A percentile compares a stretch with the other conserved stretches of the same genome.
Evolutionary conservation across 305 asterid genomes (phyloP).

Genomic region (Fraxinus albicans): DNA sequence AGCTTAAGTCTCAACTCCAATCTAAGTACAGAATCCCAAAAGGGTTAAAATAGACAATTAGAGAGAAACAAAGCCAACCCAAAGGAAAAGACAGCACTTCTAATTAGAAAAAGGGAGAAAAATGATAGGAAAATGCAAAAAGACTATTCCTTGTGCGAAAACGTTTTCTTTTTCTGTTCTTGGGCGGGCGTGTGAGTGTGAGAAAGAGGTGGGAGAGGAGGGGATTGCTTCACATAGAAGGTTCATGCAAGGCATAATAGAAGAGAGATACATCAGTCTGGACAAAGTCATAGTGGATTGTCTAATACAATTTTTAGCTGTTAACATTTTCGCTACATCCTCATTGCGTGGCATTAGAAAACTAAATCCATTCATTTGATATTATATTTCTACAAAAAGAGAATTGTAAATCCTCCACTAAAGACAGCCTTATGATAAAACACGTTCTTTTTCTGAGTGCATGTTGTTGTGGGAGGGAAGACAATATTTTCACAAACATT

Average conservation of each 20-base stretch:
- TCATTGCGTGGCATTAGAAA: not conserved
- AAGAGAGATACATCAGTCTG: slow-evolving; percentile 1
- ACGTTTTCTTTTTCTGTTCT: not conserved
- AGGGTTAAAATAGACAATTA: not conserved
- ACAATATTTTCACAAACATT: not conserved
- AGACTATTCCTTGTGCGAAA: not conserved
- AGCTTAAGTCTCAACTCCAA: not conserved
- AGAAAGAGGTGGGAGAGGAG: not conserved
- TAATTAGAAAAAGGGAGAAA: not conserved
- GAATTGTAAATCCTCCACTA: not conserved
- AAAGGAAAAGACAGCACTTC: not conserved
- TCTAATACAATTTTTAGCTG: slow-evolving; percentile 9
- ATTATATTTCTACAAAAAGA: not conserved
- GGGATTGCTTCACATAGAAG: not conserved
- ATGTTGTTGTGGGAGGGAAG: not conserved
- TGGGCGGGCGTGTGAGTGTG: not conserved
- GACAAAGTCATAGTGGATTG: slow-evolving; percentile 1
- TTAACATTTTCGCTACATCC: not conserved
- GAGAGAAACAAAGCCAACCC: not conserved
- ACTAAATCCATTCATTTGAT: not conserved
- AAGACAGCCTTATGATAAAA: not conserved
- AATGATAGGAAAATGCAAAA: not conserved
- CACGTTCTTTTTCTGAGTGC: not conserved
- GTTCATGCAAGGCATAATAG: not conserved
- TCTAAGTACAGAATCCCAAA: not conserved